These are phyloP conservation scores for Penicillium carneum DNA, from an alignment of 2,329 filamentous ascomycete species.

Conservation along the genomic window DNA sequence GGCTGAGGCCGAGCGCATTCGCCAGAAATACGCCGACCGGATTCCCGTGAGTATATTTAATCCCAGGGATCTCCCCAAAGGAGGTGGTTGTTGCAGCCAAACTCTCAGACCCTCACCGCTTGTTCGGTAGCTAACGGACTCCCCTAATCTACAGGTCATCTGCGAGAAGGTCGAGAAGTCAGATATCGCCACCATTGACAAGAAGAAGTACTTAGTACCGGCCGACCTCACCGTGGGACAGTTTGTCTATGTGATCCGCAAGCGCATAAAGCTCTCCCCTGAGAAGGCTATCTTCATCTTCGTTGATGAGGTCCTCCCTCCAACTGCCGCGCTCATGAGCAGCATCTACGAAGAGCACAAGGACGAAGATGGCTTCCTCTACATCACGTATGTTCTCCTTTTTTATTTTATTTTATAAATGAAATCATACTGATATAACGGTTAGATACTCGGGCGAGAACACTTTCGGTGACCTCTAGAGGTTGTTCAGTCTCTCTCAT, in stretches of 20 bases:
- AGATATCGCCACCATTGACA: constrained; percentile 99
- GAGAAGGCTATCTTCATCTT: constrained; percentile 99
- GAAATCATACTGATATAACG: constrained; percentile 36
- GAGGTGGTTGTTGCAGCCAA: constrained; percentile 8
- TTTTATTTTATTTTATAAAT: neutral
- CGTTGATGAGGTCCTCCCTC: constrained; percentile 95
- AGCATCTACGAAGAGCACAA: constrained; percentile 99
- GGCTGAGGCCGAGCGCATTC: constrained; percentile 98
- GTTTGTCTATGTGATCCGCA: constrained; percentile 99
- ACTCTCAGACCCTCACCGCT: constrained; percentile 39
- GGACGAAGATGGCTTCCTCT: constrained; percentile 85
- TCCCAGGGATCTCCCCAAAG: neutral
- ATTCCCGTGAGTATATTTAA: constrained; percentile 78
- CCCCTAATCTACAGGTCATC: constrained; percentile 73
- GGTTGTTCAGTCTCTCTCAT: constrained; percentile 20
- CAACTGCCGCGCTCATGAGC: constrained; percentile 97
- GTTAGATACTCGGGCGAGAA: constrained; percentile 93
- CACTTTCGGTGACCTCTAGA: constrained; percentile 75
- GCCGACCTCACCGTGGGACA: constrained; percentile 97
- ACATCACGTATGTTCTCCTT: constrained; percentile 78
- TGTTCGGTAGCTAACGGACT: constrained; percentile 42
- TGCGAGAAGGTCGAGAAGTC: constrained; percentile 99
- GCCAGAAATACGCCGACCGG: constrained; percentile 97
- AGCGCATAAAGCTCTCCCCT: constrained; percentile 98
- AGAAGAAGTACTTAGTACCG: constrained; percentile 99